Evolutionary conservation across 805 yeast genomes (phyloP).

Genomic region (Saturnispora saitoi): DNA sequence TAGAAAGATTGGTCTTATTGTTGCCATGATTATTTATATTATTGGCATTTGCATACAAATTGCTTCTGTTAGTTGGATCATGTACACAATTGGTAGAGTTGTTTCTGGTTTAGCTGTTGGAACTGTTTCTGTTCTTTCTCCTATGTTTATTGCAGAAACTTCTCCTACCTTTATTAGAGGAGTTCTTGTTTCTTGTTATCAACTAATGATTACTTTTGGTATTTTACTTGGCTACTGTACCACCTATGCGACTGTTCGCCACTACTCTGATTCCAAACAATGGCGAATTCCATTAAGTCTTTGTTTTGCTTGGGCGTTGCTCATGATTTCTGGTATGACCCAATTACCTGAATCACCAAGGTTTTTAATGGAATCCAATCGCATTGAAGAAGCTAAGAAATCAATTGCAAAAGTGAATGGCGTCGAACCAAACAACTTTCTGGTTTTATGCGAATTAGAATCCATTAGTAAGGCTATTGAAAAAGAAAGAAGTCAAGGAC

Average conservation of each 20-base stretch:
- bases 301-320: conserved; percentile 76
- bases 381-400: conserved; percentile 51
- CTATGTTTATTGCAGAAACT: conserved; percentile 82
- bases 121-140: conserved; percentile 87
- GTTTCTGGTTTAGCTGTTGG: conserved; percentile 97
- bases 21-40: conserved; percentile 44
- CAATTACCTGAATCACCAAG: conserved; percentile 96
- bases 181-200: conserved; percentile 79
- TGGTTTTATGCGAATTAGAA: conserved; percentile 38
- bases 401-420: conserved; percentile 50
- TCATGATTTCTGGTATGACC: conserved; percentile 66
- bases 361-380: conserved; percentile 65
- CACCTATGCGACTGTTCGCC: conserved; percentile 58
- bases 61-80: conserved; percentile 60
- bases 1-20: conserved; percentile 45
- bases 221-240: conserved; percentile 93
- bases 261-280: conserved; percentile 56
- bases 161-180: conserved; percentile 95
- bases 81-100: conserved; percentile 79
- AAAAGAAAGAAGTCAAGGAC: conserved; percentile 52
- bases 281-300: conserved; percentile 92
- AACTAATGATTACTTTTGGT: conserved; percentile 88
- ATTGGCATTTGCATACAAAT: conserved; percentile 54
- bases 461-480: conserved; percentile 29
- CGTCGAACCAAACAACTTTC: conserved; percentile 59